phyloP scores from a whole-genome alignment of 2,329 filamentous ascomycete species.

The Orbilia brochopaga region DNA sequence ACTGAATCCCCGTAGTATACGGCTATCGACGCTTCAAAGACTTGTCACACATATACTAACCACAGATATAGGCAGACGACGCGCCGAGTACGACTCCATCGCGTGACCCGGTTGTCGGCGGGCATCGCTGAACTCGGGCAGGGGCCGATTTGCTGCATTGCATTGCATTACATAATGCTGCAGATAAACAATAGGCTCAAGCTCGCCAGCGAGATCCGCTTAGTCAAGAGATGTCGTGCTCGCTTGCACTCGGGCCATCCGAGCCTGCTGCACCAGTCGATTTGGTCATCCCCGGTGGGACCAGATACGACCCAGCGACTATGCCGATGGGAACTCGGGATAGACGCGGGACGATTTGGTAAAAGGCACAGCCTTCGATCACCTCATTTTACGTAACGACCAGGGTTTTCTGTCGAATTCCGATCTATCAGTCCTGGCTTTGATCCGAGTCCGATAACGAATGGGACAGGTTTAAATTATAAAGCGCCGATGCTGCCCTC shows the following conservation, averaged over 20 bases:
- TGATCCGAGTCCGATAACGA: no score
- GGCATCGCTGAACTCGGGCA: slow-evolving; percentile 1
- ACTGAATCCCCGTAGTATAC: no score
- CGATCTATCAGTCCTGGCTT: no score
- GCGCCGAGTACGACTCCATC: slow-evolving; percentile 11
- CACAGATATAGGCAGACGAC: no score
- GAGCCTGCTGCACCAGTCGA: no score
- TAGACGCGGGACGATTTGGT: not conserved
- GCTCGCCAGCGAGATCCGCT: not conserved
- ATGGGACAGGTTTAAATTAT: no score
- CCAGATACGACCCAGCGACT: no score
- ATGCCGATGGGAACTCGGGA: no score
- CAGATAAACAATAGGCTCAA: not conserved
- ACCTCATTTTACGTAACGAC: slow-evolving; percentile 20
- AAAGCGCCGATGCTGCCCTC: not conserved
- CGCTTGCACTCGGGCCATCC: no score
- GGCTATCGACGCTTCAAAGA: no score
- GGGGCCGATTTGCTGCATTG: not conserved
- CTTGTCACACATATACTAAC: no score
- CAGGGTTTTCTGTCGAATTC: not conserved
- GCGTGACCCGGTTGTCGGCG: slow-evolving; percentile 39
- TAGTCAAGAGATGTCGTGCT: slow-evolving; percentile 1
- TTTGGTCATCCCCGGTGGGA: no score
- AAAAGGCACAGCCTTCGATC: slow-evolving; percentile 24
- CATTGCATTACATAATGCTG: not conserved